phyloP scores from a whole-genome alignment of 1,284 basidiomycete genomes.

The Laetiporus sulphureus region DNA sequence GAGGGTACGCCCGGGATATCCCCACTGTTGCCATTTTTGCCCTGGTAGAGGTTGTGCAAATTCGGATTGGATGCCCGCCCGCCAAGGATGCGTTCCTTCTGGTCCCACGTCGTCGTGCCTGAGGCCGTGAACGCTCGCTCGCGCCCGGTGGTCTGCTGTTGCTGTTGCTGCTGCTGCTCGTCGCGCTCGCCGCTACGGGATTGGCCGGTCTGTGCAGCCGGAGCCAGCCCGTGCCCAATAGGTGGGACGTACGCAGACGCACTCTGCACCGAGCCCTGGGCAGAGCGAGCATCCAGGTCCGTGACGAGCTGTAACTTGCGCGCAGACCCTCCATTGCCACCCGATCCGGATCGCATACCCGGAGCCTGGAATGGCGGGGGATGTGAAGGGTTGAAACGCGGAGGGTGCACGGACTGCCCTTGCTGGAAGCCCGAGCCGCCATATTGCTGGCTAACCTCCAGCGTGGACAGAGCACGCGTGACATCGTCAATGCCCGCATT shows the following conservation, averaged over 20 bases:
- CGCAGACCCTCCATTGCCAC: slow-evolving; percentile 29
- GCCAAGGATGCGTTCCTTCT: slow-evolving; percentile 50
- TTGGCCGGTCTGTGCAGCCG: slow-evolving; percentile 22
- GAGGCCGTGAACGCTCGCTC: slow-evolving; percentile 37
- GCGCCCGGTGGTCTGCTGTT: slow-evolving; percentile 21
- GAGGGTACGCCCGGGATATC: slow-evolving; percentile 59
- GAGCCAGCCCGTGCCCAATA: slow-evolving; percentile 39
- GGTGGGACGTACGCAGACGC: slow-evolving; percentile 39
- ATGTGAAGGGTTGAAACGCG: slow-evolving; percentile 57
- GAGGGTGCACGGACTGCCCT: slow-evolving; percentile 53
- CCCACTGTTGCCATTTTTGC: slow-evolving; percentile 30
- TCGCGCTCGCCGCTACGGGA: slow-evolving; percentile 15
- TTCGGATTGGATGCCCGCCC: slow-evolving; percentile 63
- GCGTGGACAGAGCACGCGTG: slow-evolving; percentile 58
- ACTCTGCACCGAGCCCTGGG: slow-evolving; percentile 33
- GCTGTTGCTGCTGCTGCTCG: slow-evolving; percentile 25
- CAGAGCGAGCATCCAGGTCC: slow-evolving; percentile 56
- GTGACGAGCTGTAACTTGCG: slow-evolving; percentile 49
- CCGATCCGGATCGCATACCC: slow-evolving; percentile 32
- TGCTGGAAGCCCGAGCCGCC: slow-evolving; percentile 26
- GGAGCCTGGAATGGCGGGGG: slow-evolving; percentile 38
- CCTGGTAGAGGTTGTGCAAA: slow-evolving; percentile 54
- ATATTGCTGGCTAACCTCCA: slow-evolving; percentile 48
- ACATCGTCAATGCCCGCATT: slow-evolving; percentile 63
- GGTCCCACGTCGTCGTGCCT: slow-evolving; percentile 42